Conservation (phyloP, 2,329 filamentous ascomycete genomes). For the Arthroderma uncinatum region DNA sequence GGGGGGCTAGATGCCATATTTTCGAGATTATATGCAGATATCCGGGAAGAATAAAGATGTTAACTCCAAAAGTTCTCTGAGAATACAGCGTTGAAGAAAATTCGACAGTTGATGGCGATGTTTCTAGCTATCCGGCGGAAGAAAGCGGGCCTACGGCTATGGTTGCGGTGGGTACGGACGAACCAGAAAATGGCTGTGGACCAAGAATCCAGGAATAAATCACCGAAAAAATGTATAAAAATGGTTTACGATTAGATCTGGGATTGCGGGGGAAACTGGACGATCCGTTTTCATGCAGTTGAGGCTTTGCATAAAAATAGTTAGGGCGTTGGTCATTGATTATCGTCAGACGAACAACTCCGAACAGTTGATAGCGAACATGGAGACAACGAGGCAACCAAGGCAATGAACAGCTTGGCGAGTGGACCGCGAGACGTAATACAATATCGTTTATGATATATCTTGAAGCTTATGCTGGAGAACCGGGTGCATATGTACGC, state of each 20-base stretch:
- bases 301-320: too few species aligned
- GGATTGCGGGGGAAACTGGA: too few species aligned
- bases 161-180: not conserved
- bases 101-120: not conserved
- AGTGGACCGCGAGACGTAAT: not conserved
- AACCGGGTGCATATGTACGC: not conserved
- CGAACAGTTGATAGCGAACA: too few species aligned
- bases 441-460: not conserved
- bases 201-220: not conserved
- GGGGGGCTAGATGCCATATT: not conserved
- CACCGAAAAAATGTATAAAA: not conserved
- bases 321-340: too few species aligned
- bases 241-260: not conserved
- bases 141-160: not conserved
- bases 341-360: too few species aligned
- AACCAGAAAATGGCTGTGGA: not conserved
- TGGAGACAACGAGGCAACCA: too few species aligned
- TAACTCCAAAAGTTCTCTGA: not conserved
- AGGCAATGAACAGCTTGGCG: not conserved
- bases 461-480: not conserved
- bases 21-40: not conserved
- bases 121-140: not conserved
- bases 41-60: not conserved
- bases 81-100: not conserved
- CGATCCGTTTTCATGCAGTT: too few species aligned